These are phyloP conservation scores for Xylaria sp. DNA, from an alignment of 2,329 filamentous ascomycete species.

Conservation along the genomic window DNA sequence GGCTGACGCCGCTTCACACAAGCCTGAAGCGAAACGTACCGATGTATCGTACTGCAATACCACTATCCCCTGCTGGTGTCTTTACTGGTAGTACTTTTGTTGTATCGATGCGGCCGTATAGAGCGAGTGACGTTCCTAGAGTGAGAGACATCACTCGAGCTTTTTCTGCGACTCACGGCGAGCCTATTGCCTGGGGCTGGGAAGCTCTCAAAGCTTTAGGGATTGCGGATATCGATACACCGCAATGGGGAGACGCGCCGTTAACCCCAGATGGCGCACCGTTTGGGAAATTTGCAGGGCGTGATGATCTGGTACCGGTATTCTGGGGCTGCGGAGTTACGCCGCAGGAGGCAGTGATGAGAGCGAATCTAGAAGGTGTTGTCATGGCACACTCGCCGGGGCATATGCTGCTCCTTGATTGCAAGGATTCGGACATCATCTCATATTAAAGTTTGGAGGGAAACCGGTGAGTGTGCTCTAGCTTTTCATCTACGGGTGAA, in stretches of 20 bases:
- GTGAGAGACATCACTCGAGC: conserved; percentile 66
- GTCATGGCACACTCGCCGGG: conserved; percentile 72
- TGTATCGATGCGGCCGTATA: conserved; percentile 73
- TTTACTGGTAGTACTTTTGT: conserved; percentile 67
- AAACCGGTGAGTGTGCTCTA: not conserved
- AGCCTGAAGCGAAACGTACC: conserved; percentile 62
- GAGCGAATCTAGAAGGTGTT: conserved; percentile 62
- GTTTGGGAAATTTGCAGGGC: conserved; percentile 46
- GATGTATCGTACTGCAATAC: conserved; percentile 70
- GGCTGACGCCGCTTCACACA: conserved; percentile 64
- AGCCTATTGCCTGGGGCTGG: conserved; percentile 74
- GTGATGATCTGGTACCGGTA: conserved; percentile 61
- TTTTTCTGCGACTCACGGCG: conserved; percentile 69
- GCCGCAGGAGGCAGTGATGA: conserved; percentile 72
- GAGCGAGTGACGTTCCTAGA: conserved; percentile 57
- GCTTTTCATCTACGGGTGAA: not conserved
- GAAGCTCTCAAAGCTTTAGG: conserved; percentile 63
- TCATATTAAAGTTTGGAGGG: not conserved
- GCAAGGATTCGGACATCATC: conserved; percentile 54
- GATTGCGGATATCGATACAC: conserved; percentile 62
- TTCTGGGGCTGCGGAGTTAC: conserved; percentile 76
- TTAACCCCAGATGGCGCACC: conserved; percentile 55
- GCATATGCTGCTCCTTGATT: conserved; percentile 70
- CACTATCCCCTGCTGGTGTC: conserved; percentile 66
- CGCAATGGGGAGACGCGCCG: conserved; percentile 67